phyloP scores from a whole-genome alignment of 768 basidiomycete genomes.

The Hirschioporus abietinus region DNA sequence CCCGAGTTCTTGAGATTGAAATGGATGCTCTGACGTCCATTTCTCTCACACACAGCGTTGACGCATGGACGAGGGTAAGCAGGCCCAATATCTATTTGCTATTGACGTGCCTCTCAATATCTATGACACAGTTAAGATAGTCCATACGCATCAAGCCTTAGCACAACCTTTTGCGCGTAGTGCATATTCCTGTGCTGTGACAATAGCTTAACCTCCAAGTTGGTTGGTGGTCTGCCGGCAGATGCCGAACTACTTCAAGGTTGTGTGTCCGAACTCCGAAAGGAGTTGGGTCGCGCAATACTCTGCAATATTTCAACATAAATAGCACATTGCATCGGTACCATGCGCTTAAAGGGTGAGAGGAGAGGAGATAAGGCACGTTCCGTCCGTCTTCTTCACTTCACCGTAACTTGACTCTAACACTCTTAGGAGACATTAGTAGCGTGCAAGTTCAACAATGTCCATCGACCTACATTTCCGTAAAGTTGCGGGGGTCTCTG shows the following conservation, averaged over 20 bases:
- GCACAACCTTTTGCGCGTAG: no score
- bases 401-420: not conserved
- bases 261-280: not conserved
- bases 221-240: not conserved
- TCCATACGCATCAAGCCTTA: no score
- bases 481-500: not conserved
- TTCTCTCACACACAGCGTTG: no score
- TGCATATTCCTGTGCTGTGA: no score
- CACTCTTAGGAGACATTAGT: not conserved
- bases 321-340: not conserved
- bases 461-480: constrained; percentile 3
- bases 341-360: not conserved
- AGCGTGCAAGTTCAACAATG: not conserved
- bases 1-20: no score
- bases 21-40: no score
- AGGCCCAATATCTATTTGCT: no score
- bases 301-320: not conserved
- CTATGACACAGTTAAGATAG: no score
- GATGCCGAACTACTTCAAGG: not conserved
- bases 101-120: no score
- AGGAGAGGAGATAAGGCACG: not conserved
- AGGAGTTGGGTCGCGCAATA: not conserved
- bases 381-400: not conserved
- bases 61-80: no score
- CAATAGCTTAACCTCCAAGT: no score